A percentile compares a stretch with the other conserved stretches of the same genome.
These are phyloP conservation scores for Phenoliferia sp. DNA, from an alignment of 1,284 basidiomycete species.

Conservation along the genomic window DNA sequence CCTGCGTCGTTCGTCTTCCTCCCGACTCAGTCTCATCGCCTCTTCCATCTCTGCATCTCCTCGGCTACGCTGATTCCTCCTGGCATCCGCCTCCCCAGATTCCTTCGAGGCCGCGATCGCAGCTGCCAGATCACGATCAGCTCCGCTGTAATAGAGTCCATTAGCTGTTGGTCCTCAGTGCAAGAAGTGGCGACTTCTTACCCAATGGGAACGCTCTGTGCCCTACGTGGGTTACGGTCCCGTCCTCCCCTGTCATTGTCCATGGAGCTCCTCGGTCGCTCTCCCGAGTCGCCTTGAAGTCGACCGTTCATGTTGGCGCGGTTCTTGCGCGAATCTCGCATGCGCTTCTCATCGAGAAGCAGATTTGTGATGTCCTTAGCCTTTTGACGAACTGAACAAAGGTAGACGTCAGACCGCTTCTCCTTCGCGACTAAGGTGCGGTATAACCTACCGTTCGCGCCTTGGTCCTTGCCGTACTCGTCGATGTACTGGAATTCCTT, in stretches of 20 bases:
- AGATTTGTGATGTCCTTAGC: constrained; percentile 98
- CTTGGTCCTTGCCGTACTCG: constrained; percentile 94
- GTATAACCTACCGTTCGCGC: constrained; percentile 66
- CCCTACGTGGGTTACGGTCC: constrained; percentile 27
- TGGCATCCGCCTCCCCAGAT: constrained; percentile 37
- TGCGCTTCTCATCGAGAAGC: constrained; percentile 78
- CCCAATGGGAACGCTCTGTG: constrained; percentile 11
- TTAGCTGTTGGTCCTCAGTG: not conserved
- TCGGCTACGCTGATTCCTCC: constrained; percentile 42
- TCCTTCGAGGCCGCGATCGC: constrained; percentile 48
- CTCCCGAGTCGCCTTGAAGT: constrained; percentile 63
- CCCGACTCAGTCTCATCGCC: constrained; percentile 70
- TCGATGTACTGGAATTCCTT: constrained; percentile 98
- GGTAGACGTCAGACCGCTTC: not conserved
- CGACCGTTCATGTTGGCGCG: constrained; percentile 91
- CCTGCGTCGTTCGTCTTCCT: constrained; percentile 59
- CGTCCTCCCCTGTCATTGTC: constrained; percentile 43
- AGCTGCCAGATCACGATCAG: constrained; percentile 53
- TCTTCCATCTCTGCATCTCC: constrained; percentile 86
- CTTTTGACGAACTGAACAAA: constrained; percentile 73
- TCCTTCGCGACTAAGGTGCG: not conserved
- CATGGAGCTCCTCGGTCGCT: constrained; percentile 43
- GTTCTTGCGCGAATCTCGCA: constrained; percentile 77
- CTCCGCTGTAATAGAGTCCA: constrained; percentile 22
- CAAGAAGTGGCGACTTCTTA: not conserved